Conservation (phyloP, 148 eudicot species). For the Silene conica region DNA sequence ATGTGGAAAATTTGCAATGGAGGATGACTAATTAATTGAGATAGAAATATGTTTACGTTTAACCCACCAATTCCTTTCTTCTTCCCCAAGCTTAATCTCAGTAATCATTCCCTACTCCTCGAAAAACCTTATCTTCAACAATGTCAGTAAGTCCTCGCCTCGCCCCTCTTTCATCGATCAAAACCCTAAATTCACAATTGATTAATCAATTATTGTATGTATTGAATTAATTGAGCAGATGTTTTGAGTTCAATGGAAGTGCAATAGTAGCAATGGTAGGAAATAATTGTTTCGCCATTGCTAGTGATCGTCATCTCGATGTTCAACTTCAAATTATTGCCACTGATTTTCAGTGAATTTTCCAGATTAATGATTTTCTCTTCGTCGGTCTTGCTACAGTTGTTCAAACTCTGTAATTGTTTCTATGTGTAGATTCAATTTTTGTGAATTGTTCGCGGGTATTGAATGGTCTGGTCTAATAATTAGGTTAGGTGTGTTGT, state of each 20-base stretch:
- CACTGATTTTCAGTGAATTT: constrained; percentile 87
- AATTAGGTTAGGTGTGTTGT: background rate
- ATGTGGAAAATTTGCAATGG: no score
- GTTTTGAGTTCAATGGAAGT: constrained; percentile 97
- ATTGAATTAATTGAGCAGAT: constrained; percentile 36
- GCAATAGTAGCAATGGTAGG: constrained; percentile 97
- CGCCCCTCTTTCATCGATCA: background rate
- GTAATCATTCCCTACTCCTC: background rate
- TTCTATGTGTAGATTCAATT: background rate
- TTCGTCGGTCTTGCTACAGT: constrained; percentile 84
- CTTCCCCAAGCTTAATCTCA: background rate
- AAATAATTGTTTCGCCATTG: constrained; percentile 88
- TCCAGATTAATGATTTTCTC: constrained; percentile 59
- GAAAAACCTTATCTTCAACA: background rate
- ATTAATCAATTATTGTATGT: background rate
- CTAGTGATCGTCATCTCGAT: constrained; percentile 84
- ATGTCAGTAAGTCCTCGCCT: constrained; percentile 22
- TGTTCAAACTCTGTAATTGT: constrained; percentile 76
- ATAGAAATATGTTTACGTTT: no score
- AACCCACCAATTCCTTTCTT: background rate
- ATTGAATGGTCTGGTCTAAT: background rate
- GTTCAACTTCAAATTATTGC: constrained; percentile 93
- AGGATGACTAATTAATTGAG: no score
- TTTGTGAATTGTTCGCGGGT: background rate
- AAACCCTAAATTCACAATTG: constrained; percentile 3